Evolutionary conservation across 1,284 basidiomycete genomes (phyloP).

Genomic region (Pseudozyma pruni): DNA sequence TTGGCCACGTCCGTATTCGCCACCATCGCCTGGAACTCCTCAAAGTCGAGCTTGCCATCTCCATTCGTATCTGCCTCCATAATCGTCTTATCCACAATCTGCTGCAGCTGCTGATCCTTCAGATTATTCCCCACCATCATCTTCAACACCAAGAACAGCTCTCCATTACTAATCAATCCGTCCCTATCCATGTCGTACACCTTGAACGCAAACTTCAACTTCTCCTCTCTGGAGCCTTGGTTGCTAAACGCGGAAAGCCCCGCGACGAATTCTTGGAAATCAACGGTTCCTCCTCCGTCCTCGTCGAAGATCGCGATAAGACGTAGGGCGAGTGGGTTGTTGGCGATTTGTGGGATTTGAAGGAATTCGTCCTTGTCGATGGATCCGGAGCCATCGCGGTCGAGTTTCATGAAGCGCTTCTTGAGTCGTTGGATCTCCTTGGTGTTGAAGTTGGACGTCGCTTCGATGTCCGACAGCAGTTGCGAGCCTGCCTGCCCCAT

Average conservation of each 20-base stretch:
- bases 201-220: constrained; percentile 95
- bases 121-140: constrained; percentile 99
- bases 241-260: constrained; percentile 96
- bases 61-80: constrained; percentile 99
- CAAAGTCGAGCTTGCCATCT: constrained; percentile 95
- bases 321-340: constrained; percentile 92
- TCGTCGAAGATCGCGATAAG: constrained; percentile 99
- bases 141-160: constrained; percentile 96
- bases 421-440: constrained; percentile 78
- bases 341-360: constrained; percentile 98
- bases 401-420: constrained; percentile 99
- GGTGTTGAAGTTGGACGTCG: constrained; percentile 78
- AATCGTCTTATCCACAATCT: constrained; percentile 99
- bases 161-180: constrained; percentile 97
- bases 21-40: constrained; percentile 96
- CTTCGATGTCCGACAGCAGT: constrained; percentile 93
- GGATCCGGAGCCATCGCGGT: constrained; percentile 95
- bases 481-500: constrained; percentile 78
- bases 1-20: constrained; percentile 98
- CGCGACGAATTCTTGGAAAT: constrained; percentile 98
- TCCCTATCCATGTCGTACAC: constrained; percentile 99
- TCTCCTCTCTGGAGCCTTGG: constrained; percentile 94
- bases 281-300: constrained; percentile 96
- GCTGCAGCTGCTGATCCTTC: constrained; percentile 98
- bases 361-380: constrained; percentile 99